Conservation (phyloP, 2,329 filamentous ascomycete species). For the Xylariales sp. region DNA sequence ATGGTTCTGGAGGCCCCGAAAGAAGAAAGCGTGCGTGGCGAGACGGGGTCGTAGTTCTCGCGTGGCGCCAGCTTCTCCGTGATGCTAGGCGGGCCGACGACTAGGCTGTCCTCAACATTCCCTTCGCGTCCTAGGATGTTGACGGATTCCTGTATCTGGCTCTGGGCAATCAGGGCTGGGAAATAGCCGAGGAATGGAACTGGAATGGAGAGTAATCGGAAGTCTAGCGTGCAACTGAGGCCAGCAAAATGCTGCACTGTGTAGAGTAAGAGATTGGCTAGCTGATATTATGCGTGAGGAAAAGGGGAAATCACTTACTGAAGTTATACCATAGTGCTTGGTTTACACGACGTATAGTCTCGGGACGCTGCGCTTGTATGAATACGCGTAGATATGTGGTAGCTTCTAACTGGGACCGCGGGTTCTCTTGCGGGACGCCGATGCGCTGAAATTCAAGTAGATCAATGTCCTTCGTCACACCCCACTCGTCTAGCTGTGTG, state of each 20-base stretch:
- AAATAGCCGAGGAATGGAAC: slow-evolving; percentile 57
- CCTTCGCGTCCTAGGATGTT: slow-evolving; percentile 30
- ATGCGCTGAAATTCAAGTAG: slow-evolving; percentile 65
- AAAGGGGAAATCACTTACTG: slow-evolving; percentile 34
- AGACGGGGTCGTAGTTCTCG: slow-evolving; percentile 42
- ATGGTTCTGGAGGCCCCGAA: slow-evolving; percentile 56
- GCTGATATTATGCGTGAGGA: not conserved
- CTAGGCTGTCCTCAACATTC: slow-evolving; percentile 20
- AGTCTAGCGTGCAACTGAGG: slow-evolving; percentile 57
- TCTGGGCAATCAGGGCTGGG: slow-evolving; percentile 50
- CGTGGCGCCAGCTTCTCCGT: slow-evolving; percentile 46
- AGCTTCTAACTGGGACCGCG: slow-evolving; percentile 54
- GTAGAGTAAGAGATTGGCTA: not conserved
- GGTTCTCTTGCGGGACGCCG: slow-evolving; percentile 54
- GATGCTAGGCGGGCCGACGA: slow-evolving; percentile 42
- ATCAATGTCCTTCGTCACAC: slow-evolving; percentile 55
- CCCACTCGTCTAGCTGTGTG: slow-evolving; percentile 54
- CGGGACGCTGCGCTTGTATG: slow-evolving; percentile 51
- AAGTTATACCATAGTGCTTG: slow-evolving; percentile 50
- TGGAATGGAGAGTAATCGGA: slow-evolving; percentile 52
- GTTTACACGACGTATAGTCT: slow-evolving; percentile 47
- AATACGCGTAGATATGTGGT: slow-evolving; percentile 61
- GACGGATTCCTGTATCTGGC: slow-evolving; percentile 41
- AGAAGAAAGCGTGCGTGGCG: slow-evolving; percentile 38
- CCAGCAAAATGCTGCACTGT: slow-evolving; percentile 58